Evolutionary conservation across 108 stramenopile genomes (phyloP).

Genomic region (Cyclotella atomus): DNA sequence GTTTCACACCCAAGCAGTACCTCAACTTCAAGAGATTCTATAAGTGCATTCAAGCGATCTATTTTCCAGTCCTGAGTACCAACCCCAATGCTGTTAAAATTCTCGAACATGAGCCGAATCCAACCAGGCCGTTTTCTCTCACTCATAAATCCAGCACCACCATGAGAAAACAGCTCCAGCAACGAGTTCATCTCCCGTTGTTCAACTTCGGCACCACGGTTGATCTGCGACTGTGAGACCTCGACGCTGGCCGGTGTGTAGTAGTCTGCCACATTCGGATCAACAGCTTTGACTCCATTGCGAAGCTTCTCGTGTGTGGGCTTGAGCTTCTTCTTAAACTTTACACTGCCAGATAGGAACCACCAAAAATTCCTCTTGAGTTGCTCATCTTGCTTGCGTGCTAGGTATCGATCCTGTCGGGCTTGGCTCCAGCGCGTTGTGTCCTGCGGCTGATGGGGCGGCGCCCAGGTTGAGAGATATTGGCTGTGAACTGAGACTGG

Average conservation of each 20-base stretch:
- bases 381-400: background rate
- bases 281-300: background rate
- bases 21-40: background rate
- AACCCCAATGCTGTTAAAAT: background rate
- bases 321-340: background rate
- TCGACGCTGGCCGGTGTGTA: background rate
- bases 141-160: background rate
- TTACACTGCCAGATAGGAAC: background rate
- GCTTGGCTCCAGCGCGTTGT: background rate
- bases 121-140: background rate
- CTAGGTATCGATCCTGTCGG: background rate
- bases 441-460: background rate
- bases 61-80: background rate
- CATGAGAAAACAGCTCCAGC: background rate
- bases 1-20: background rate
- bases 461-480: background rate
- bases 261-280: background rate
- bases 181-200: background rate
- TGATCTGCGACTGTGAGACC: background rate
- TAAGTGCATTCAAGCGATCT: too few species aligned
- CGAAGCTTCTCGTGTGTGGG: background rate
- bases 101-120: slow-evolving; percentile 5
- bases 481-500: background rate
- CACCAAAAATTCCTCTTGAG: background rate
- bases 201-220: background rate